Percentiles rank a stretch among this genome's conserved stretches.
Conservation (phyloP, 1,139 yeast species). For the Protomyces pachydermus region DNA sequence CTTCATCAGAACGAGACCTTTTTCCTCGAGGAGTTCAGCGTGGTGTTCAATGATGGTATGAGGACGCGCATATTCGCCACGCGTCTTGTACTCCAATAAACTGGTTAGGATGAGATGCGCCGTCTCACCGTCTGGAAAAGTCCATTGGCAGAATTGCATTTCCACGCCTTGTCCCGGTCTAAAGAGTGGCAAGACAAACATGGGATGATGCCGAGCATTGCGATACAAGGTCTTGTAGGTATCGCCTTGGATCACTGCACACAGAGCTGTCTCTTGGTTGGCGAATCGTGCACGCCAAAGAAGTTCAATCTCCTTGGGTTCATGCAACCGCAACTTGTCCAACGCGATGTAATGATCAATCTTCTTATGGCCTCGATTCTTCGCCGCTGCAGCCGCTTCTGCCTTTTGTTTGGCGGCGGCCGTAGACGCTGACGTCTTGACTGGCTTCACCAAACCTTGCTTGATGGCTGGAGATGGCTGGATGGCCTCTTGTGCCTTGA, state of each 20-base stretch:
- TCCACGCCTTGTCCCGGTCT: slow-evolving; percentile 55
- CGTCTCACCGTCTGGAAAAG: slow-evolving; percentile 77
- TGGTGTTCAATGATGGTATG: slow-evolving; percentile 90
- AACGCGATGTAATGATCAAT: slow-evolving; percentile 64
- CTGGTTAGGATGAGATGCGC: slow-evolving; percentile 89
- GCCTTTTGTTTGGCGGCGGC: background rate
- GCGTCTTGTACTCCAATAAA: slow-evolving; percentile 85
- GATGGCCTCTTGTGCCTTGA: slow-evolving; percentile 42
- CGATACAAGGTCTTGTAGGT: slow-evolving; percentile 57
- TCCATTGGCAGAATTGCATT: slow-evolving; percentile 92
- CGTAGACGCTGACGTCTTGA: background rate
- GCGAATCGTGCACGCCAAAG: slow-evolving; percentile 85
- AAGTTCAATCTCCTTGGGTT: slow-evolving; percentile 62
- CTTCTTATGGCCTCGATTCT: slow-evolving; percentile 30
- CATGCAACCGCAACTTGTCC: slow-evolving; percentile 53
- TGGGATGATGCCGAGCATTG: slow-evolving; percentile 71
- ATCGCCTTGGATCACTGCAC: slow-evolving; percentile 57
- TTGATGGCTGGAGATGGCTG: slow-evolving; percentile 32
- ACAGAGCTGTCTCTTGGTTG: slow-evolving; percentile 55
- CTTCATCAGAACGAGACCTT: slow-evolving; percentile 74
- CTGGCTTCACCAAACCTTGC: slow-evolving; percentile 28
- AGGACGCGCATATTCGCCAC: slow-evolving; percentile 87
- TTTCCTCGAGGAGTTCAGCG: slow-evolving; percentile 61
- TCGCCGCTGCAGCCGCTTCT: background rate
- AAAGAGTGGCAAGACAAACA: slow-evolving; percentile 47